Evolutionary conservation across 371 early-diverging fungal genomes (phyloP).

Genomic region (Polyrhizophydium stewartii): DNA sequence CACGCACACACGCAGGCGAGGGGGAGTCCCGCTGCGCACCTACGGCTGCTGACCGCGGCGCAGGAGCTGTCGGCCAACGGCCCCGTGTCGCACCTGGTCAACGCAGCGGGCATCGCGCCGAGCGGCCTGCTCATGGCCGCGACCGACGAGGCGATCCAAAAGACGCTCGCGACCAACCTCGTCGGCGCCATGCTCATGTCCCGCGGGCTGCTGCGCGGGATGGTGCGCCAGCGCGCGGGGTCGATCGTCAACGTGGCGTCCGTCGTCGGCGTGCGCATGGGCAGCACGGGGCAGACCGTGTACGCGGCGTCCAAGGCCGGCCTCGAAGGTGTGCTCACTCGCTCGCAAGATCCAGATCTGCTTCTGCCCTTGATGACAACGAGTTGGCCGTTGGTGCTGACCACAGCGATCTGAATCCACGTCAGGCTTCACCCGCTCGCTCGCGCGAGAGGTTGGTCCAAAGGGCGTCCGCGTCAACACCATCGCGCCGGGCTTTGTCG

Average conservation of each 20-base stretch:
- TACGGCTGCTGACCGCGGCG: background rate
- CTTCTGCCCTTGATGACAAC: background rate
- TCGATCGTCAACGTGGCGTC: conserved; percentile 84
- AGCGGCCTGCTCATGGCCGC: conserved; percentile 44
- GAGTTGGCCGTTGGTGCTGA: background rate
- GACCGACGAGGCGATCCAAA: conserved; percentile 41
- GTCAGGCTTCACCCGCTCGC: conserved; percentile 67
- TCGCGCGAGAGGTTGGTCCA: conserved; percentile 78
- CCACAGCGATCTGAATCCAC: conserved; percentile 1
- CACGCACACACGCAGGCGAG: no score
- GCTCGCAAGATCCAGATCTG: no score
- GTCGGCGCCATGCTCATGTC: conserved; percentile 67
- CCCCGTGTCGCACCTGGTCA: conserved; percentile 38
- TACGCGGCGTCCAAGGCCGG: conserved; percentile 87
- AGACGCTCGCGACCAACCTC: conserved; percentile 62
- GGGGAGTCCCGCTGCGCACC: background rate
- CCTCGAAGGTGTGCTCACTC: conserved; percentile 53
- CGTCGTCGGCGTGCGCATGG: conserved; percentile 64
- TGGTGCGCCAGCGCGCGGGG: conserved; percentile 47
- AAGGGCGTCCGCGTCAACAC: conserved; percentile 72
- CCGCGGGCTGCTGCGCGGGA: conserved; percentile 56
- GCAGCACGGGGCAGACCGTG: conserved; percentile 71
- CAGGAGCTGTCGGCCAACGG: conserved; percentile 3
- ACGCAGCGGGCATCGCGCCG: conserved; percentile 52
- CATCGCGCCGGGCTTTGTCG: conserved; percentile 86